Base-by-base conservation (phyloP, 176 grass and related monocot species). In the Panicum miliaceum region DNA sequence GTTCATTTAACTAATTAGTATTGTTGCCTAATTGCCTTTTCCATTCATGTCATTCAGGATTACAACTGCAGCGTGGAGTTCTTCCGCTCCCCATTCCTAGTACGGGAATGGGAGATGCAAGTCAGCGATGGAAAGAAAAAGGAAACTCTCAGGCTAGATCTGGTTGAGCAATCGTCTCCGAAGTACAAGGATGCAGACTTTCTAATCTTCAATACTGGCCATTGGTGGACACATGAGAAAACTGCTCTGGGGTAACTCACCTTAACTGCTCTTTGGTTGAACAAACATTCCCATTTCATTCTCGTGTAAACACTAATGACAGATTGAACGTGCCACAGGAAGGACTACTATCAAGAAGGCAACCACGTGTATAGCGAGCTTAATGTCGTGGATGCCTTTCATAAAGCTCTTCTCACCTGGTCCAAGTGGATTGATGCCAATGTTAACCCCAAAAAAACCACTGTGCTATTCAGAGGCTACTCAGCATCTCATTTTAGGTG, bases 161-260 rank as follows among this genome's bases (percentile, higher is more conserved):
- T 94, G 57, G 73, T 99, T 0, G 96, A 99, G 79, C 89, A 90
- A 70, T 94, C 93, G 0, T 96, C 96, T 60, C 88, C 90, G 7
- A 96, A 89, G 86, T 99, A 96, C 69, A 99, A 92, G 88, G 89
- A 99, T 59, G 97, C 97, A 1, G 93, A 96, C 57, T 78, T 94
- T 41, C 85, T 99, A 47, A 88, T 99, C 81, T 99, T 96, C 88
- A 99, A 99, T 81, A 92, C 97, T 6, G 97, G 97, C 63, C 97
- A 99, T 76, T 96, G 97, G 93, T 99, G 97, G 97, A 99, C 97
- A 35, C 97, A 99, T 41, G 93, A 95, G 83, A 99, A 99, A 81
- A 99, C 97, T 38, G 56, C 93, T 37, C 86, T 94, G 89, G 97
- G 97, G 97, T 99, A 92, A 68, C 2, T 82, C 20, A 74, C 68